Evolutionary conservation across 1,139 yeast species (phyloP), one percentile per base, ranked within the genome.

Genomic region (Hyphopichia pseudoburtonii): DNA sequence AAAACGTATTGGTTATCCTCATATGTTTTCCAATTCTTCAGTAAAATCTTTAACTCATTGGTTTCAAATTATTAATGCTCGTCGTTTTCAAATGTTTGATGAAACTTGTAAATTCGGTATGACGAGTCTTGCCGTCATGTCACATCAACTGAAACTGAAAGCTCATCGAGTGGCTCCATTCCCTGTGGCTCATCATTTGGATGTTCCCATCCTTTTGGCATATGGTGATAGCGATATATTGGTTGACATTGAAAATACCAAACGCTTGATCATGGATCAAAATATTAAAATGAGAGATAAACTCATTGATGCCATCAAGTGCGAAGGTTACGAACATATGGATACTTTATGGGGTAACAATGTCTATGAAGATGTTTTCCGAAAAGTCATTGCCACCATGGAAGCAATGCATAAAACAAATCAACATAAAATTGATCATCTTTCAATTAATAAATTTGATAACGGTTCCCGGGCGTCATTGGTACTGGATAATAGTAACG

Each of bases 81-180:
- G 60, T 42, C 46, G 76, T 39, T 70, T 71, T 43, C 76, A 71
- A 48, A 71, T 72, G 76, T 70, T 64, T 47, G 70, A 70, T 52
- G 79, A 64, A 62, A 70, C 76, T 5, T 49, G 56, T 33, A 44
- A 44, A 14, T 54, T 56, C 19, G 60, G 62, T 12, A 32, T 50
- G 30, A 52, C 58, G 5, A 44, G 43, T 28, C 40, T 58, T 21
- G 41, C 56, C 2, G 59, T 61, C 8, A 57, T 43, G 37, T 66
- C 48, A 43, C 60, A 34, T 2, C 35, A 39, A 7, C 54, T 54
- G 41, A 53, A 48, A 30, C 34, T 37, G 14, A 69, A 64, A 22
- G 50, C 56, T 2, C 57, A 79, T 50, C 64, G 76, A 40, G 85
- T 79, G 4, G 81, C 87, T 1, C 80, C 83, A 3, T 79, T 71